Conservation (phyloP, 306 rosid species). For the Coriaria nepalensis region DNA sequence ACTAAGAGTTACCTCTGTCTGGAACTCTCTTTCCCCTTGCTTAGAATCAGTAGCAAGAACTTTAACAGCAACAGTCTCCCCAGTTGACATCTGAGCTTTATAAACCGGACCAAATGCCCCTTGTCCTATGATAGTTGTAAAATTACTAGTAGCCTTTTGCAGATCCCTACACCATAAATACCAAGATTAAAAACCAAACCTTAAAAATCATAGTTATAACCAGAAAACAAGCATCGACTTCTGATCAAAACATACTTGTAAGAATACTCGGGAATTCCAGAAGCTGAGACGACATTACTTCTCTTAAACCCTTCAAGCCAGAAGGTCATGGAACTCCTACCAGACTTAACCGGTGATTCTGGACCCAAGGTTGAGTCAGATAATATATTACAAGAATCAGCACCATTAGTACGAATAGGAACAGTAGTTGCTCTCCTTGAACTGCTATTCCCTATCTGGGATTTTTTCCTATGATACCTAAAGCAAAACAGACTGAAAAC, state of each 20-base stretch:
- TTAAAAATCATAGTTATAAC: slow-evolving; percentile 1
- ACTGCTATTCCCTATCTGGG: slow-evolving; percentile 97
- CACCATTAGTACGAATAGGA: slow-evolving; percentile 84
- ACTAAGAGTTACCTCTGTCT: slow-evolving; percentile 59
- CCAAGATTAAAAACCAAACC: slow-evolving; percentile 7
- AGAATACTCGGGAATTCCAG: slow-evolving; percentile 88
- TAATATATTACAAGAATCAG: slow-evolving; percentile 55
- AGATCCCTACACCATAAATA: slow-evolving; percentile 49
- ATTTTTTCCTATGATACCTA: slow-evolving; percentile 63
- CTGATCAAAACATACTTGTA: slow-evolving; percentile 46
- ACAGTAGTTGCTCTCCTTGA: slow-evolving; percentile 72
- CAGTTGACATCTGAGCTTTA: slow-evolving; percentile 88
- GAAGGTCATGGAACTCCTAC: slow-evolving; percentile 35
- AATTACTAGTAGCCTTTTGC: slow-evolving; percentile 84
- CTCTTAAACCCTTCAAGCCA: slow-evolving; percentile 84
- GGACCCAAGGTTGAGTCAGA: slow-evolving; percentile 92
- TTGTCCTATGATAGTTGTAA: slow-evolving; percentile 89
- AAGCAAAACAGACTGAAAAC: slow-evolving; percentile 63
- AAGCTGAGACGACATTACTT: slow-evolving; percentile 62
- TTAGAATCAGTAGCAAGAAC: slow-evolving; percentile 92
- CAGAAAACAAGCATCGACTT: slow-evolving; percentile 1
- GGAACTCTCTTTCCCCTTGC: slow-evolving; percentile 97
- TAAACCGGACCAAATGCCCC: slow-evolving; percentile 99
- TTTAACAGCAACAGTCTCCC: slow-evolving; percentile 88
- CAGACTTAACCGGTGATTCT: slow-evolving; percentile 87